Evolutionary conservation across 2,329 filamentous ascomycete genomes (phyloP), one percentile per base, ranked within the genome.

Genomic region (Claviceps africana): DNA sequence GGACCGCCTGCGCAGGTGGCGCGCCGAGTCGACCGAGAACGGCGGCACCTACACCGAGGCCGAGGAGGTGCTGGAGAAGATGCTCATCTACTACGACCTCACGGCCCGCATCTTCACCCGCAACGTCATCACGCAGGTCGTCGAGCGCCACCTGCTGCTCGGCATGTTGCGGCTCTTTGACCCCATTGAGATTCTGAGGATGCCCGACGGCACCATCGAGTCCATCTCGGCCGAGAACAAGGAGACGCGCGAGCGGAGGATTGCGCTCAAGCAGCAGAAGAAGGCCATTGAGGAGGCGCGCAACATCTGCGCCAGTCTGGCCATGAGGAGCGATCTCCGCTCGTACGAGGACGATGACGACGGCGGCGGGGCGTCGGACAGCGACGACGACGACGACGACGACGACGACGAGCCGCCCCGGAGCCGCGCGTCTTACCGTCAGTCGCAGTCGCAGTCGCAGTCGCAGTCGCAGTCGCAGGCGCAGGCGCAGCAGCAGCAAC

Each of bases 61-160:
- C 0, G 72, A 77, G 54, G 74, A 77, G 60, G 73, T 77, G 0
- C 58, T 76, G 28, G 74, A 77, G 61, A 77, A 77, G 66, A 77
- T 76, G 74, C 65, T 77, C 50, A 77, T 77, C 55, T 77, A 74
- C 64, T 77, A 77, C 55, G 73, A 77, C 40, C 67, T 77, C 9
- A 74, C 73, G 2, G 72, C 72, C 7, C 72, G 74, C 59, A 73
- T 72, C 48, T 77, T 76, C 54, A 75, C 73, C 30, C 67, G 74
- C 51, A 77, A 77, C 55, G 69, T 74, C 52, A 75, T 77, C 51
- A 76, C 73, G 0, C 74, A 77, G 54, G 73, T 77, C 0, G 70
- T 74, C 0, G 74, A 77, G 60, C 68, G 74, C 0, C 74, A 77
- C 52, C 63, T 77, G 2, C 65, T 77, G 11, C 68, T 75, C 40